Conservation (phyloP, 768 basidiomycete genomes). For the Calvatia gigantea region DNA sequence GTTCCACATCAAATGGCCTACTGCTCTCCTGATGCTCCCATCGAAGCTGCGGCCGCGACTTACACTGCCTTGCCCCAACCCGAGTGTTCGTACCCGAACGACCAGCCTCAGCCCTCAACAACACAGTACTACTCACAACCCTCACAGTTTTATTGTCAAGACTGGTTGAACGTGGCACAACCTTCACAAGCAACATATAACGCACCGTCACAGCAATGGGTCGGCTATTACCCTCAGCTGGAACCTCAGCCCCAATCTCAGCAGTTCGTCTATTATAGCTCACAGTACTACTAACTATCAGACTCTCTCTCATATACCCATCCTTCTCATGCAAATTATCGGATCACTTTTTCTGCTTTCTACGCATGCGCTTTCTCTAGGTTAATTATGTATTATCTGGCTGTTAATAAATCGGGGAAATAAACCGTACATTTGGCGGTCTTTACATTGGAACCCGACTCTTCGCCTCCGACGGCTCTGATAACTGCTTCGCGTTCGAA, state of each 20-base stretch:
- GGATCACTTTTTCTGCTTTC: background rate
- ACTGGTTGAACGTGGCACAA: background rate
- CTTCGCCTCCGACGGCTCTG: background rate
- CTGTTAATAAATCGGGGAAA: background rate
- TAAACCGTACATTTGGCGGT: background rate
- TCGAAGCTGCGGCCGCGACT: background rate
- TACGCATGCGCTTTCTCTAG: background rate
- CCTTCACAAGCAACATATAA: background rate
- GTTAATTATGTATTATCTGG: background rate
- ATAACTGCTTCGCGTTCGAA: conserved; percentile 43
- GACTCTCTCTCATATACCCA: background rate
- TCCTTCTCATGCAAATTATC: background rate
- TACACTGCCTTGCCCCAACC: background rate
- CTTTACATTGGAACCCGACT: conserved; percentile 2
- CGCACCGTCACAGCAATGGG: conserved; percentile 5
- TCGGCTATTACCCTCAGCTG: conserved; percentile 2
- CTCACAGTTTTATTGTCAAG: conserved; percentile 1
- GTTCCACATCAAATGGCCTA: background rate
- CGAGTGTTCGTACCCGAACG: background rate
- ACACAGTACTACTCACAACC: background rate
- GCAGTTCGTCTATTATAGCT: conserved; percentile 6
- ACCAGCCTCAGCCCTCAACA: background rate
- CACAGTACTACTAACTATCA: conserved; percentile 5
- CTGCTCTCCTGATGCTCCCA: background rate
- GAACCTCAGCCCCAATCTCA: conserved; percentile 4